phyloP scores from a whole-genome alignment of 768 basidiomycete genomes.

The Boletus tomentosulus region DNA sequence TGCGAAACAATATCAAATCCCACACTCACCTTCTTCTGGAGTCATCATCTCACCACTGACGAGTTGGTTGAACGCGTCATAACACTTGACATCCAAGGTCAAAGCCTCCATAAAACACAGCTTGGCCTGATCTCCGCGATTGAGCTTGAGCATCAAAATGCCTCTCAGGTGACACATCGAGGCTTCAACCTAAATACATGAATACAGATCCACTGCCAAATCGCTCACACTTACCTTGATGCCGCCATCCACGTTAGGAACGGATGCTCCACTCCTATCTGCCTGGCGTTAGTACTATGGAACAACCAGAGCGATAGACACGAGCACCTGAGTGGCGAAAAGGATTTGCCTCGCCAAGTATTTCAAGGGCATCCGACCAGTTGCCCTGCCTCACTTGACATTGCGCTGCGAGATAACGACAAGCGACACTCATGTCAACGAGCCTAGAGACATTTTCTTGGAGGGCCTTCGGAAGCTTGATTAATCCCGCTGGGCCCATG shows the following conservation, averaged over 20 bases:
- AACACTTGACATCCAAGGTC: conserved; percentile 93
- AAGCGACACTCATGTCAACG: conserved; percentile 93
- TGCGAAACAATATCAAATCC: neutral
- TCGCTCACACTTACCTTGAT: conserved; percentile 65
- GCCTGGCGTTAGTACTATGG: conserved; percentile 7
- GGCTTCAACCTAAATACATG: conserved; percentile 74
- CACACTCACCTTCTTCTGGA: conserved; percentile 83
- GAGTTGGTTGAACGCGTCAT: conserved; percentile 89
- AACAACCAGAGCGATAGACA: neutral
- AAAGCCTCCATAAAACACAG: conserved; percentile 95
- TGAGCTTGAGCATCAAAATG: conserved; percentile 89
- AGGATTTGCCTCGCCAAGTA: conserved; percentile 91
- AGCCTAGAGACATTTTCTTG: conserved; percentile 69
- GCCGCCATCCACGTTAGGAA: conserved; percentile 84
- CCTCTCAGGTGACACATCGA: conserved; percentile 96
- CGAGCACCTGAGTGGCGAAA: conserved; percentile 65
- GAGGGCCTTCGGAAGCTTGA: conserved; percentile 61
- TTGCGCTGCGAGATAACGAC: conserved; percentile 94
- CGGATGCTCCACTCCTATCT: conserved; percentile 64
- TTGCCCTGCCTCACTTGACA: conserved; percentile 90
- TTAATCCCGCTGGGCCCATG: conserved; percentile 66
- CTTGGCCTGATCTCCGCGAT: conserved; percentile 87
- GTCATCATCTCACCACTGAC: conserved; percentile 95
- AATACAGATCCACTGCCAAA: conserved; percentile 1
- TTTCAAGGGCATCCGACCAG: conserved; percentile 87